Conservation (phyloP, 371 early-diverging fungal genomes). For the Mortierella sp. region DNA sequence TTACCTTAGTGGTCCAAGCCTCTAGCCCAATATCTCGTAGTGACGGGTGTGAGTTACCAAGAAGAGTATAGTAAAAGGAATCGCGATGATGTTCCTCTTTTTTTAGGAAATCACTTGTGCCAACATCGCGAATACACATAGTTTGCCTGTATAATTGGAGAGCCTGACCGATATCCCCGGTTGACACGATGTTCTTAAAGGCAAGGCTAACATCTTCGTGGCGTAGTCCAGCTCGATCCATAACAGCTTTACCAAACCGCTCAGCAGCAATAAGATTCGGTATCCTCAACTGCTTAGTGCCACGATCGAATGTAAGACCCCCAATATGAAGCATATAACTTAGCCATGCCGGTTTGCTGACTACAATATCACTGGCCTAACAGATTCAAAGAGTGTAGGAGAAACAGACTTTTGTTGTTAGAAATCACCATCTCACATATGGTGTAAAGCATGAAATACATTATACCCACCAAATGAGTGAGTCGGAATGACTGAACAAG, state of each 20-base stretch:
- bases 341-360: neutral
- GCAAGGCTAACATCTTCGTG: neutral
- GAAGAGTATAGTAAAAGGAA: constrained; percentile 3
- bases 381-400: neutral
- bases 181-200: neutral
- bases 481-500: neutral
- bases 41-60: neutral
- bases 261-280: neutral
- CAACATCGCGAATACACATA: constrained; percentile 69
- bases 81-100: neutral
- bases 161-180: neutral
- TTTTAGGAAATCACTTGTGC: constrained; percentile 60
- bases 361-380: constrained; percentile 1
- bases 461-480: neutral
- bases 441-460: neutral
- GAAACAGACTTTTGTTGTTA: neutral
- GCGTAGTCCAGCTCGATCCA: neutral
- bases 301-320: neutral
- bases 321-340: constrained; percentile 2
- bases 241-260: neutral
- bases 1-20: neutral
- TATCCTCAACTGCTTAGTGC: neutral
- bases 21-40: neutral
- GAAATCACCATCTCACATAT: neutral
- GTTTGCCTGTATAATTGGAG: constrained; percentile 59